Evolutionary conservation across 495 filamentous ascomycete genomes (phyloP).

Genomic region (Daldinia concentrica): DNA sequence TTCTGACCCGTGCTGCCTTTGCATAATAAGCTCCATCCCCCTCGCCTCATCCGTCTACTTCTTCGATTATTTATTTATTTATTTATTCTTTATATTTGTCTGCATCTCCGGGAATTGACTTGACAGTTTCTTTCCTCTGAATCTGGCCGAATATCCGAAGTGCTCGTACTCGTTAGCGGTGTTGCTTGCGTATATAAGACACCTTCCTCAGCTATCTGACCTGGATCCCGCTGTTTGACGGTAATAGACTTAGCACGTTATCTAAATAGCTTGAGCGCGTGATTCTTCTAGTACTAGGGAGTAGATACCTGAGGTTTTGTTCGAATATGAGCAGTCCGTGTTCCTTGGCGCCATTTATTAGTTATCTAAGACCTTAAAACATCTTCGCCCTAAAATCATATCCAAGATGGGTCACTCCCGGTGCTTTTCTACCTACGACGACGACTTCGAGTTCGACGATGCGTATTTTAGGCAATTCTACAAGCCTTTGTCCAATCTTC

Average conservation of each 20-base stretch:
- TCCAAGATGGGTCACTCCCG: slow-evolving; percentile 46
- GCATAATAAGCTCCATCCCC: slow-evolving; percentile 42
- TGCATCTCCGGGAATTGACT: slow-evolving; percentile 35
- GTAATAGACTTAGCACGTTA: slow-evolving; percentile 16
- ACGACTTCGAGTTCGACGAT: slow-evolving; percentile 62
- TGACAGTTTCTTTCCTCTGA: slow-evolving; percentile 14
- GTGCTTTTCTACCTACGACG: slow-evolving; percentile 51
- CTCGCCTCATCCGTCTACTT: slow-evolving; percentile 33
- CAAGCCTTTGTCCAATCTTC: slow-evolving; percentile 67
- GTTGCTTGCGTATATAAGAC: slow-evolving; percentile 32
- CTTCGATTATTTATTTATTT: slow-evolving; percentile 28
- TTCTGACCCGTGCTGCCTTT: slow-evolving; percentile 41
- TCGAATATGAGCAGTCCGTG: slow-evolving; percentile 45
- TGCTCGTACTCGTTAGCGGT: slow-evolving; percentile 26
- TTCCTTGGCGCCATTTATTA: slow-evolving; percentile 27
- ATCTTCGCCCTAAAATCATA: slow-evolving; percentile 5
- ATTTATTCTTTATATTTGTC: slow-evolving; percentile 30
- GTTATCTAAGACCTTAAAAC: slow-evolving; percentile 40
- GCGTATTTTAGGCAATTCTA: slow-evolving; percentile 66
- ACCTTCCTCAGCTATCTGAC: slow-evolving; percentile 6
- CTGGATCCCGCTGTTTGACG: slow-evolving; percentile 18
- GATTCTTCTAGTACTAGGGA: slow-evolving; percentile 37
- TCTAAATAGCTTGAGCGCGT: slow-evolving; percentile 41
- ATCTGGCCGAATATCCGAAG: slow-evolving; percentile 36
- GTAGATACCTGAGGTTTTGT: slow-evolving; percentile 18